These are phyloP conservation scores for Ceratobasidium sp. DNA, from an alignment of 1,284 basidiomycete species.

Conservation along the genomic window DNA sequence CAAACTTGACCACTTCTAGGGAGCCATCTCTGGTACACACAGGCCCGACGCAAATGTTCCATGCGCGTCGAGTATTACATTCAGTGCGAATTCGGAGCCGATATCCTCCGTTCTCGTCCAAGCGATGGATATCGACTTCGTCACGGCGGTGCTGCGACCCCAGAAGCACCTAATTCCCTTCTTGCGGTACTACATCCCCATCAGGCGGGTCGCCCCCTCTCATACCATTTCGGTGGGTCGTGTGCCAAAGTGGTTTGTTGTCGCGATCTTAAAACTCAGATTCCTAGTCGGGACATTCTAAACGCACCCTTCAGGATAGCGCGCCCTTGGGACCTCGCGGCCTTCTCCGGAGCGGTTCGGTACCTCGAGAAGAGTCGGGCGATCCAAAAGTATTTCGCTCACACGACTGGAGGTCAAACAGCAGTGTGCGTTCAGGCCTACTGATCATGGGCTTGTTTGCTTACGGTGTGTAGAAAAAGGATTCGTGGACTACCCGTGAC, in stretches of 20 bases:
- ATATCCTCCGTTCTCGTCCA: slow-evolving; percentile 11
- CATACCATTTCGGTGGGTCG: neutral
- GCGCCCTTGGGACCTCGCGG: too few species aligned
- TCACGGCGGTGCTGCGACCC: slow-evolving; percentile 10
- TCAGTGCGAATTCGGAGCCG: neutral
- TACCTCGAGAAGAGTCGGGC: neutral
- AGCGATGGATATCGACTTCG: slow-evolving; percentile 17
- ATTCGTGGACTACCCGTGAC: neutral
- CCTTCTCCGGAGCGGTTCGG: neutral
- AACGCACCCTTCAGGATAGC: neutral
- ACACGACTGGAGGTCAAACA: slow-evolving; percentile 11
- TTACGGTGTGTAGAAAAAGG: neutral
- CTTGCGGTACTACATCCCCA: slow-evolving; percentile 13
- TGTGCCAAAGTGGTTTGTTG: neutral
- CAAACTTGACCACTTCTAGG: too few species aligned
- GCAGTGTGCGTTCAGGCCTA: neutral
- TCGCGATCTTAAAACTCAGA: neutral
- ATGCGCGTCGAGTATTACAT: neutral
- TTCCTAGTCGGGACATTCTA: neutral
- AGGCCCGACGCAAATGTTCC: neutral
- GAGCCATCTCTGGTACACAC: too few species aligned
- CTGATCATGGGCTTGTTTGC: neutral
- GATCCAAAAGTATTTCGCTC: neutral
- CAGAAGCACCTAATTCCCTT: slow-evolving; percentile 8
- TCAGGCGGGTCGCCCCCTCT: neutral